A percentile compares a stretch with the other conserved stretches of the same genome.
These are phyloP conservation scores for Colletotrichum caudatum DNA, from an alignment of 2,329 filamentous ascomycete species.

Conservation along the genomic window DNA sequence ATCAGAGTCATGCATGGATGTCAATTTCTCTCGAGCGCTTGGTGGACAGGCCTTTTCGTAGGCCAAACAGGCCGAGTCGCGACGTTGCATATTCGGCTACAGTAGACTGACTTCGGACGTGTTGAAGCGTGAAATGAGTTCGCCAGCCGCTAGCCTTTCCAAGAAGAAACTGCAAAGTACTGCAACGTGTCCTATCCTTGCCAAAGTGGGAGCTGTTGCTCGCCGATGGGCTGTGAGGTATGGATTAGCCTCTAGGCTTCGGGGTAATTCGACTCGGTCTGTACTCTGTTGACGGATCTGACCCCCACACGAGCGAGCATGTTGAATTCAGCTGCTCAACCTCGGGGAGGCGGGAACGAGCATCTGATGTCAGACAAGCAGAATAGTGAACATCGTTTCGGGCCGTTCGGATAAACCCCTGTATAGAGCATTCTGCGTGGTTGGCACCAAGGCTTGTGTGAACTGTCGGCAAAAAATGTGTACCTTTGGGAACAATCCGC, in stretches of 20 bases:
- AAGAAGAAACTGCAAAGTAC: background rate
- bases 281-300: background rate
- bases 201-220: background rate
- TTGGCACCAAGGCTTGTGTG: background rate
- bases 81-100: background rate
- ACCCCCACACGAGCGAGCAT: background rate
- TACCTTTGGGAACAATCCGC: slow-evolving; percentile 17
- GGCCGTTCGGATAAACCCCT: slow-evolving; percentile 3
- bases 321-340: background rate
- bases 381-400: slow-evolving; percentile 6
- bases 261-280: background rate
- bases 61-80: background rate
- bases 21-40: background rate
- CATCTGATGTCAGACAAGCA: slow-evolving; percentile 24
- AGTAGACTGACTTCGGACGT: background rate
- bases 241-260: background rate
- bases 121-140: background rate
- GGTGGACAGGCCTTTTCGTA: background rate
- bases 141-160: background rate
- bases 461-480: background rate
- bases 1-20: background rate
- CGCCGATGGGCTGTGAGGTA: background rate
- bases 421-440: background rate
- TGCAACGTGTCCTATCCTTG: background rate
- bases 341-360: slow-evolving; percentile 6